Evolutionary conservation across 345 rosid species (phyloP), one percentile per base, ranked within the genome.

Genomic region (Carallia pectinifolia): DNA sequence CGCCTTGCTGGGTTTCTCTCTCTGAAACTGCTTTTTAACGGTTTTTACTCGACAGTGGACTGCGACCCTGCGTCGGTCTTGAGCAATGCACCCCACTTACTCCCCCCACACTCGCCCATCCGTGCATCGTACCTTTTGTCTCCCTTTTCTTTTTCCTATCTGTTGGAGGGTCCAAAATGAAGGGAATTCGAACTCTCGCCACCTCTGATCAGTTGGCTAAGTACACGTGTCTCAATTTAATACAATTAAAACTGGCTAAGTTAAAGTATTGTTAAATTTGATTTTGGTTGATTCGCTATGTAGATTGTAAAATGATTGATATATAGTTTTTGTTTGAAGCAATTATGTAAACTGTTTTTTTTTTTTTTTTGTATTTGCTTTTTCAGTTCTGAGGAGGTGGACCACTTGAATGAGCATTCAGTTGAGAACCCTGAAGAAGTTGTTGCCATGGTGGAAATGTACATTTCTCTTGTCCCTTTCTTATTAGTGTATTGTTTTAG

Each of bases 361-460:
- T 84, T 81, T 84, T 33, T 2, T 13, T 34, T 33, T 39, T 7
- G 38, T 38, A 54, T 63, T 27, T 44, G 10, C 50, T 4, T 44
- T 44, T 44, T 44, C 50, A 44, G 50, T 44, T 44, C 50, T 44
- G 50, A 44, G 5, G 50, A 44, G 50, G 50, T 44, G 2, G 50
- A 44, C 52, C 23, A 75, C 33, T 72, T 79, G 86, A 84, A 84
- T 74, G 81, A 77, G 76, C 87, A 90, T 71, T 93, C 95, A 0
- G 91, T 87, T 58, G 79, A 71, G 34, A 81, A 88, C 78, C 98
- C 97, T 17, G 93, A 87, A 69, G 90, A 90, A 62, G 87, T 89
- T 70, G 86, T 75, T 75, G 36, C 81, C 60, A 80, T 85, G 71
- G 88, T 89, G 68, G 83, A 83, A 27, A 84, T 81, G 98, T 93